Base-by-base conservation (phyloP, 768 basidiomycete genomes). In the Brasilioporus rufonigricans region DNA sequence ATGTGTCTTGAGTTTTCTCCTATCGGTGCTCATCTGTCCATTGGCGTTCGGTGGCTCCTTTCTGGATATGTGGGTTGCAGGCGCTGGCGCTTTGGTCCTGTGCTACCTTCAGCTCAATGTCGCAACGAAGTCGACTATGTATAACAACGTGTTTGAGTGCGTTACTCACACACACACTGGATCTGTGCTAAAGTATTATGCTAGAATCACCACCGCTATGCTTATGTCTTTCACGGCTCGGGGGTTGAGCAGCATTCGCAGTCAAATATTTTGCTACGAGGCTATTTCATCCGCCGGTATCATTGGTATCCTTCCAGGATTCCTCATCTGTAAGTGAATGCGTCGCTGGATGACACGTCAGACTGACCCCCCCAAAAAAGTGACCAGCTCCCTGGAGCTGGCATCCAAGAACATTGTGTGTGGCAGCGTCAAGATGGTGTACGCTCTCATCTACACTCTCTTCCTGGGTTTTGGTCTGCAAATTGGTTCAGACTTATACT, bases 91-190 rank as follows among this genome's bases (percentile, higher is more conserved):
- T 0, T 82, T 86, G 43, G 65, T 87, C 46, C 73, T 94, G 45
- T 80, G 81, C 44, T 77, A 81, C 63, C 77, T 94, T 56, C 90
- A 93, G 61, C 81, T 91, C 29, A 77, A 76, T 48, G 83, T 91
- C 16, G 91, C 89, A 16, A 75, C 80, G 39, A 89, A 87, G 70
- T 91, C 86, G 64, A 77, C 85, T 0, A 76, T 93, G 66, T 93
- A 93, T 67, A 89, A 91, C 44, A 93, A 92, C 63, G 91, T 95
- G 48, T 95, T 93, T 60, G 93, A 96, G 93, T 93, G 65, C 69
- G 45, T 39, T 50, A 32, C 24, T 36, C 31, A 23, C 53, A 33
- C 5, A 49, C 27, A 26, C 32, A 44, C 23, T 6, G 14, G 27
- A 11, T 14, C 29, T 24, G 32, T 54, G 41, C 48, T 69, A 27